Evolutionary conservation across 1,139 yeast species (phyloP), one percentile per base, ranked within the genome.

Genomic region (Candida sojae): DNA sequence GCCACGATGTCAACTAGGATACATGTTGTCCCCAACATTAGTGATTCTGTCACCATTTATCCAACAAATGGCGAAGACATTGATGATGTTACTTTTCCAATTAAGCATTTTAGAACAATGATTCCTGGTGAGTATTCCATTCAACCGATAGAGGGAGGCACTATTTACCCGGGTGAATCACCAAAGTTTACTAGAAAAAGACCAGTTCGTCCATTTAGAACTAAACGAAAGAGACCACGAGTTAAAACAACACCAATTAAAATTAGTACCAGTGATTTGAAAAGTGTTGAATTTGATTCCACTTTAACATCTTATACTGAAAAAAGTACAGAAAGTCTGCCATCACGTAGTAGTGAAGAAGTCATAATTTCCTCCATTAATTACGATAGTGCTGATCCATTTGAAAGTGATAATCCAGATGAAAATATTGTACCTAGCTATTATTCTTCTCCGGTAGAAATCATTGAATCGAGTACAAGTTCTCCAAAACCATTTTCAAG

Each of bases 101-200:
- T 37, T 36, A 17, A 23, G 9, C 13, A 35, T 9, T 10, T 30
- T 23, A 30, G 29, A 8, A 30, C 28, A 2, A 6, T 26, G 9
- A 43, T 23, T 29, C 11, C 8, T 30, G 36, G n/a, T 21, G 23
- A 12, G 9, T 43, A 36, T 31, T 45, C 47, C 8, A 40, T 45
- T n/a, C 32, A 40, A 32, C 47, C 47, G 5, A 45, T 40, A 8
- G 26, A 33, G 25, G 44, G 40, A 17, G 34, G 39, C n/a, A 45
- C 44, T 6, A 6, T 32, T 11, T 32, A 21, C 6, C 28, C 6
- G 17, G 31, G 37, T 4, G 26, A 25, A 3, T 12, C 39, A 17
- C 12, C 11, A 12, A 9, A 10, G 38, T 23, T 17, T 10, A 8
- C 10, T n/a, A 23, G 29, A 13, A 10, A 23, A 21, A 33, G 26